A percentile compares a stretch with the other conserved stretches of the same genome.
These are phyloP conservation scores for Schizonepeta tenuifolia DNA, from an alignment of 257 asterid species.

Conservation along the genomic window DNA sequence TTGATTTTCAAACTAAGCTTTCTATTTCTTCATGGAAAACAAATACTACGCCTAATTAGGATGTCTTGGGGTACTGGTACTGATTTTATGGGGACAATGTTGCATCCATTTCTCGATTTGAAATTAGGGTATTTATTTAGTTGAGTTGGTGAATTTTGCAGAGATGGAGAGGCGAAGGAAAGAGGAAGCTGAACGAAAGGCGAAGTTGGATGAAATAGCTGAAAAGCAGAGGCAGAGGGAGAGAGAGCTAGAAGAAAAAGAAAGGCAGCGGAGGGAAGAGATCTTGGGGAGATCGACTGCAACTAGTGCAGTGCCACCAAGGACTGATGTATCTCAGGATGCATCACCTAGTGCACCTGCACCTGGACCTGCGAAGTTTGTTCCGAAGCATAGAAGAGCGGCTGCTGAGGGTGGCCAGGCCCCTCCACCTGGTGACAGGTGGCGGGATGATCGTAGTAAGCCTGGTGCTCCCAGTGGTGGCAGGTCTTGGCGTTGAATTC, in stretches of 20 bases:
- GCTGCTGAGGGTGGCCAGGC: slow-evolving; percentile 21
- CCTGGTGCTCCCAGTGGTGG: not conserved
- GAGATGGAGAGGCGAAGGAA: slow-evolving; percentile 35
- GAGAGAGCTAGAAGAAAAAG: slow-evolving; percentile 34
- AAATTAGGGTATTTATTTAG: not conserved
- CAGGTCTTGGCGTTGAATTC: not conserved
- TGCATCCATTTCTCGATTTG: too few species aligned
- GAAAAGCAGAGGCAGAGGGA: slow-evolving; percentile 35
- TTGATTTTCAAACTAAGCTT: not conserved
- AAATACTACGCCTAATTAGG: not conserved
- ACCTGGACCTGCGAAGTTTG: slow-evolving; percentile 12
- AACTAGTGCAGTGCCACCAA: not conserved
- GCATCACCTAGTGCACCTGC: not conserved
- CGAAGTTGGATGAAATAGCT: slow-evolving; percentile 32
- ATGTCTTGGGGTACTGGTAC: not conserved
- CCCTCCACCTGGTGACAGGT: slow-evolving; percentile 17
- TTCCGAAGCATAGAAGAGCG: slow-evolving; percentile 23
- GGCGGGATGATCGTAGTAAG: slow-evolving; percentile 26
- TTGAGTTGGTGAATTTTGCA: slow-evolving; percentile 4
- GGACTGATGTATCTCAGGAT: not conserved
- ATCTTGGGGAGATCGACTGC: slow-evolving; percentile 11
- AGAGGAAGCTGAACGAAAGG: slow-evolving; percentile 35
- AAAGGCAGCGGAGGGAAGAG: slow-evolving; percentile 30
- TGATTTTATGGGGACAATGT: not conserved
- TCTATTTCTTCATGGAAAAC: not conserved